These are phyloP conservation scores for Tulasnella sp. DNA, from an alignment of 768 basidiomycete species.

Conservation along the genomic window DNA sequence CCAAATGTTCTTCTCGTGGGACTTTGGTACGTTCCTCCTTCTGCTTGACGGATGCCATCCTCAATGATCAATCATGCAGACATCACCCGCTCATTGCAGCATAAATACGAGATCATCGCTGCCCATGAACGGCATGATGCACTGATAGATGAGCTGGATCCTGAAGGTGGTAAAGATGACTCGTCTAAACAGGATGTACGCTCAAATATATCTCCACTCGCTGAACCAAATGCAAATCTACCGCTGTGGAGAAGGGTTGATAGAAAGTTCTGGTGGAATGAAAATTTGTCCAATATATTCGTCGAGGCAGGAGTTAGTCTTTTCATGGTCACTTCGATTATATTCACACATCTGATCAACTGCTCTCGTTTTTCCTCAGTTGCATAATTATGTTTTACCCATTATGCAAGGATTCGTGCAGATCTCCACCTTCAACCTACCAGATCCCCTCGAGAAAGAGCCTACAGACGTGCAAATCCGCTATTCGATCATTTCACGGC, in stretches of 20 bases:
- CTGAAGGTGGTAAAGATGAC: conserved; percentile 21
- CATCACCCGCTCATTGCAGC: conserved; percentile 69
- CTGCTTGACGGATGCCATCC: not conserved
- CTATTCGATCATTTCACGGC: conserved; percentile 71
- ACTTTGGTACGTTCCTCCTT: conserved; percentile 46
- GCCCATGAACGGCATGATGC: conserved; percentile 46
- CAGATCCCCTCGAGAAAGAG: conserved; percentile 13
- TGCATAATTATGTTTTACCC: conserved; percentile 77
- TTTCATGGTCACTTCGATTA: not conserved
- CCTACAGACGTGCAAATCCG: conserved; percentile 44
- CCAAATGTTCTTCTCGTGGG: conserved; percentile 82
- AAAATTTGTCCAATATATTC: conserved; percentile 71
- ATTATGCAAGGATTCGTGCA: conserved; percentile 93
- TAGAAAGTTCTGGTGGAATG: conserved; percentile 93
- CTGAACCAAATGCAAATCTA: conserved; percentile 61
- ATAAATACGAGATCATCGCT: conserved; percentile 54
- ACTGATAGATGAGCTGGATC: conserved; percentile 47
- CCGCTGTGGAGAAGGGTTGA: conserved; percentile 90
- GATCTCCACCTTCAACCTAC: conserved; percentile 49
- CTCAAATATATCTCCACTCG: conserved; percentile 33
- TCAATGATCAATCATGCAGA: conserved; percentile 32
- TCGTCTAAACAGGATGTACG: conserved; percentile 21
- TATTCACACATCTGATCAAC: not conserved
- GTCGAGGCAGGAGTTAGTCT: conserved; percentile 70
- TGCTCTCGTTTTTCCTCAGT: conserved; percentile 26